phyloP scores from a whole-genome alignment of 176 grass and related monocot species.

The Avena insularis region DNA sequence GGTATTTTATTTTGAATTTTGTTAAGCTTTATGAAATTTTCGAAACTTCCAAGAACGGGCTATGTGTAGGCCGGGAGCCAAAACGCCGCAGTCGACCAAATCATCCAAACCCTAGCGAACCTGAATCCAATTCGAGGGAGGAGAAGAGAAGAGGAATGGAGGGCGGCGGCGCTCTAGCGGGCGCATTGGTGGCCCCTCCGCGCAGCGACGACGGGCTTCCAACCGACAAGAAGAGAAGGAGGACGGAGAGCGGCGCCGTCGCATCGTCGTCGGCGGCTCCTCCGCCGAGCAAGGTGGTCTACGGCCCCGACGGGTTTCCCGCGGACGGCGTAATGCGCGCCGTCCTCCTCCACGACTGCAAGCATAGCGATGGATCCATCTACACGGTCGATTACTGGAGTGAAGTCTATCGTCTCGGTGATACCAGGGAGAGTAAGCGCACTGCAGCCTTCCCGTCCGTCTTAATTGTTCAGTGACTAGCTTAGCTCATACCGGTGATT shows the following conservation, averaged over 20 bases:
- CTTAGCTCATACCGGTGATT: neutral
- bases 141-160: neutral
- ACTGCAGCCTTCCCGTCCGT: neutral
- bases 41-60: no score
- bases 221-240: neutral
- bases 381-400: neutral
- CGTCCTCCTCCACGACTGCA: neutral
- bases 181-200: neutral
- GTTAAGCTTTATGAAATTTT: no score
- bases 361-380: conserved; percentile 13
- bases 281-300: neutral
- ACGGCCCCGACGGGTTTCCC: neutral
- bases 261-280: neutral
- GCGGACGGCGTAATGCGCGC: neutral
- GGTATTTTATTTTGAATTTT: no score
- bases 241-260: neutral
- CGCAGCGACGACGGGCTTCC: neutral
- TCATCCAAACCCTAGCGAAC: no score
- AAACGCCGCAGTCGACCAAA: no score
- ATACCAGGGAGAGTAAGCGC: conserved; percentile 1
- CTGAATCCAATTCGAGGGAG: no score
- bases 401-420: neutral
- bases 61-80: no score
- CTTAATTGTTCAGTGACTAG: neutral
- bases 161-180: neutral